These are phyloP conservation scores for Pseudohalonectria lignicola DNA, from an alignment of 2,329 filamentous ascomycete species.

Conservation along the genomic window DNA sequence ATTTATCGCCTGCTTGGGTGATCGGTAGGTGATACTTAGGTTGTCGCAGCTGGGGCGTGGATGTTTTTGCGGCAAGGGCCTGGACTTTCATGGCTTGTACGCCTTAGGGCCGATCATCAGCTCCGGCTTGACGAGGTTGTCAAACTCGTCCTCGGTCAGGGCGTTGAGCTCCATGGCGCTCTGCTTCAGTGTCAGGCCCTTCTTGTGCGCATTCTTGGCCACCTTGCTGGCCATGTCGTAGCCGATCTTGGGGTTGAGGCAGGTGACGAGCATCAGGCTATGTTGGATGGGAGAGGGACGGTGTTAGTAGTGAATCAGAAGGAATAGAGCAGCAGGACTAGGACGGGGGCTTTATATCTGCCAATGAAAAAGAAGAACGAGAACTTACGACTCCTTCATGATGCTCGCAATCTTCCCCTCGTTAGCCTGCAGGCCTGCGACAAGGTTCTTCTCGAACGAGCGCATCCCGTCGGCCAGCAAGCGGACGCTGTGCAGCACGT, in stretches of 20 bases:
- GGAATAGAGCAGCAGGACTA: constrained; percentile 1
- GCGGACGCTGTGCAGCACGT: constrained; percentile 83
- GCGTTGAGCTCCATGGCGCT: constrained; percentile 89
- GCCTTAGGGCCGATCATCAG: constrained; percentile 81
- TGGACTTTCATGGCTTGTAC: constrained; percentile 45
- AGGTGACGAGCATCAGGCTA: constrained; percentile 95
- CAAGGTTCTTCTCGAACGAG: constrained; percentile 89
- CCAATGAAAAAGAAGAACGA: constrained; percentile 1
- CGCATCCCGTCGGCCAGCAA: constrained; percentile 87
- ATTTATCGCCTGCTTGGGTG: too few relatives aligned
- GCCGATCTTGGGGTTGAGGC: constrained; percentile 92
- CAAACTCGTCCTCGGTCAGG: constrained; percentile 80
- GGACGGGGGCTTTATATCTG: too few relatives aligned
- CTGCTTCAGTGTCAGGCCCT: constrained; percentile 86
- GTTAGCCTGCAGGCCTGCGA: constrained; percentile 80
- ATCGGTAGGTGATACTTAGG: too few relatives aligned
- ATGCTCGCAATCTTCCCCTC: constrained; percentile 84
- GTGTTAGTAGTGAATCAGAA: constrained; percentile 1
- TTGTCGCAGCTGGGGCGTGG: too few relatives aligned
- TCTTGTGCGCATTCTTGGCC: constrained; percentile 98
- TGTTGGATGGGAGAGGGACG: too few relatives aligned
- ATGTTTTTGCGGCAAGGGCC: too few relatives aligned
- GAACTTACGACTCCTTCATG: constrained; percentile 84
- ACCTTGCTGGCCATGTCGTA: constrained; percentile 97
- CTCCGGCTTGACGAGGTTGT: constrained; percentile 80